These are phyloP conservation scores for Penicillium silybi DNA, from an alignment of 495 filamentous ascomycete genomes.

Conservation along the genomic window DNA sequence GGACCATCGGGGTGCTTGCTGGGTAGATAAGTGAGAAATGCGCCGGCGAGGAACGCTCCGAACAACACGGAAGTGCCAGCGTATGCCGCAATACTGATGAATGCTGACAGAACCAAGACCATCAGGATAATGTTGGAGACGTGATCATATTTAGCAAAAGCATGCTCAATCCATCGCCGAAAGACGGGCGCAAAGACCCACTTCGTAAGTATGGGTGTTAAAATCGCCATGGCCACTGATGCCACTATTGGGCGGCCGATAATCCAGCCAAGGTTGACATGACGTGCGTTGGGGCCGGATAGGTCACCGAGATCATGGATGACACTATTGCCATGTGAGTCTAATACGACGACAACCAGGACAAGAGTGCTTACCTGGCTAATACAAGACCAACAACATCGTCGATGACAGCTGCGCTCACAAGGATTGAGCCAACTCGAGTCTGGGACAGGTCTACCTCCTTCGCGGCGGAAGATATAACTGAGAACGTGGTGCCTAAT, in stretches of 20 bases:
- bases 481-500: constrained; percentile 34
- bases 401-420: constrained; percentile 72
- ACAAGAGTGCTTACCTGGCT: neutral
- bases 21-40: constrained; percentile 47
- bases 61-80: constrained; percentile 65
- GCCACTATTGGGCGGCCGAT: constrained; percentile 54
- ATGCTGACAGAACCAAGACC: constrained; percentile 41
- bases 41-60: constrained; percentile 62
- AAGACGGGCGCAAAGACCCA: constrained; percentile 45
- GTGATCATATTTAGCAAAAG: constrained; percentile 30
- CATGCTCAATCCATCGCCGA: constrained; percentile 27
- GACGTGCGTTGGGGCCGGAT: constrained; percentile 13
- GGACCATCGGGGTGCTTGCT: constrained; percentile 31
- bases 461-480: constrained; percentile 26
- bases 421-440: constrained; percentile 30
- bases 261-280: constrained; percentile 35
- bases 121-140: constrained; percentile 34
- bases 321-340: constrained; percentile 30
- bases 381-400: constrained; percentile 73
- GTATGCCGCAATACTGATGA: constrained; percentile 51
- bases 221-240: constrained; percentile 51
- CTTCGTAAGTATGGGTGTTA: constrained; percentile 43
- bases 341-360: neutral
- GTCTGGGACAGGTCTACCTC: constrained; percentile 28
- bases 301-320: constrained; percentile 41